Conservation (phyloP, 345 rosid species). For the Raphanus sativus region DNA sequence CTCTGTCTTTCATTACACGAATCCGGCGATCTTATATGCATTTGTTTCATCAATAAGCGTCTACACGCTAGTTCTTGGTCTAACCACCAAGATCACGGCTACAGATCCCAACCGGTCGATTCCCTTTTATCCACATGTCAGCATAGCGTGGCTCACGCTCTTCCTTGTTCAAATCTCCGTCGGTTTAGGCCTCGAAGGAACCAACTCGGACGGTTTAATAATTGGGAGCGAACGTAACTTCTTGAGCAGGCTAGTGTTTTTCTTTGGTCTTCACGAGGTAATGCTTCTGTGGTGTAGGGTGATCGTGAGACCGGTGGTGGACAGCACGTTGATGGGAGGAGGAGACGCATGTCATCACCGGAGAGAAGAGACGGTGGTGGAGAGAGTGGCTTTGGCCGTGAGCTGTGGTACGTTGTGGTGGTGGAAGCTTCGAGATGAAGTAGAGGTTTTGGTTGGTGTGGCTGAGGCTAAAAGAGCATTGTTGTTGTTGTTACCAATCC, state of each 20-base stretch:
- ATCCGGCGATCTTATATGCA: slow-evolving; percentile 46
- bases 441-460: slow-evolving; percentile 58
- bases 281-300: slow-evolving; percentile 58
- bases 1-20: slow-evolving; percentile 35
- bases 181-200: slow-evolving; percentile 57
- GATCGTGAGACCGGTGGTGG: slow-evolving; percentile 68
- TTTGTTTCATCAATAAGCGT: slow-evolving; percentile 48
- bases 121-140: slow-evolving; percentile 39
- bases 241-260: slow-evolving; percentile 53
- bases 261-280: slow-evolving; percentile 74
- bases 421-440: slow-evolving; percentile 79
- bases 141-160: slow-evolving; percentile 57
- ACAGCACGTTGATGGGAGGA: slow-evolving; percentile 55
- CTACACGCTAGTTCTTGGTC: slow-evolving; percentile 54
- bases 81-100: slow-evolving; percentile 49
- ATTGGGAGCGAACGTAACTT: slow-evolving; percentile 42
- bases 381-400: slow-evolving; percentile 47
- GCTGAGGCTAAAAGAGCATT: slow-evolving; percentile 48
- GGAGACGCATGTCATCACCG: slow-evolving; percentile 5
- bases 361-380: slow-evolving; percentile 50
- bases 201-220: slow-evolving; percentile 41
- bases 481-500: slow-evolving; percentile 33
- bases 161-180: slow-evolving; percentile 59
- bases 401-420: slow-evolving; percentile 68
- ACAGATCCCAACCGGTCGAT: slow-evolving; percentile 35